phyloP scores from a whole-genome alignment of 2,329 filamentous ascomycete species.

The Fusarium clavum region DNA sequence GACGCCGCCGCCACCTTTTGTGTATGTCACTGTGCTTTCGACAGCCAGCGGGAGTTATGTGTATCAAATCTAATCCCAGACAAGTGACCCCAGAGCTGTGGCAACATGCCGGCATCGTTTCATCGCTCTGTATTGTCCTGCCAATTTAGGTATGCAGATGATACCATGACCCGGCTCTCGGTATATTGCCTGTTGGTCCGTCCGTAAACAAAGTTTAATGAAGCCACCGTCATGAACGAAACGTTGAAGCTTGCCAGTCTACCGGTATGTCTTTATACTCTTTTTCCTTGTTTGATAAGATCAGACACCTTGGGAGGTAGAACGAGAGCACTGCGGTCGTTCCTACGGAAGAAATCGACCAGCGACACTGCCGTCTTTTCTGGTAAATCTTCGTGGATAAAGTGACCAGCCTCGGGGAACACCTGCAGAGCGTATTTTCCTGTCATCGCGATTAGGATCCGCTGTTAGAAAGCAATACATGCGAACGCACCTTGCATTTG shows the following conservation, averaged over 20 bases:
- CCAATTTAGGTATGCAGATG: constrained; percentile 2
- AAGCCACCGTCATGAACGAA: constrained; percentile 15
- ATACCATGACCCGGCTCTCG: constrained; percentile 7
- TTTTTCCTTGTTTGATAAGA: constrained; percentile 71
- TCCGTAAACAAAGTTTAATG: constrained; percentile 15
- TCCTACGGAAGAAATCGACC: constrained; percentile 91
- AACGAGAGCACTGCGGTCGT: constrained; percentile 86
- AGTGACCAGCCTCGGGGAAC: constrained; percentile 94
- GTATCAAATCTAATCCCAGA: not conserved
- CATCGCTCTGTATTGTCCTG: constrained; percentile 16
- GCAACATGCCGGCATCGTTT: not conserved
- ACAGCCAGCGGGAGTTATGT: constrained; percentile 8
- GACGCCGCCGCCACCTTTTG: constrained; percentile 19
- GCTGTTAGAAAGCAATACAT: not conserved
- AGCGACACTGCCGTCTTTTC: constrained; percentile 87
- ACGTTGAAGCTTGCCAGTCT: not conserved
- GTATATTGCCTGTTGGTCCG: not conserved
- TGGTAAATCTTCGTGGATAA: constrained; percentile 94
- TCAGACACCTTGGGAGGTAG: constrained; percentile 93
- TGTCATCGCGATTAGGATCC: constrained; percentile 46
- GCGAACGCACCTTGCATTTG: constrained; percentile 87
- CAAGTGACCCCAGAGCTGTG: not conserved
- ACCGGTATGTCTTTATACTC: constrained; percentile 55
- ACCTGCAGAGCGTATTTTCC: constrained; percentile 97
- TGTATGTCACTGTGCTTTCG: constrained; percentile 2